Evolutionary conservation across 1,284 basidiomycete genomes (phyloP).

Genomic region (Ganoderma leucocontextum): DNA sequence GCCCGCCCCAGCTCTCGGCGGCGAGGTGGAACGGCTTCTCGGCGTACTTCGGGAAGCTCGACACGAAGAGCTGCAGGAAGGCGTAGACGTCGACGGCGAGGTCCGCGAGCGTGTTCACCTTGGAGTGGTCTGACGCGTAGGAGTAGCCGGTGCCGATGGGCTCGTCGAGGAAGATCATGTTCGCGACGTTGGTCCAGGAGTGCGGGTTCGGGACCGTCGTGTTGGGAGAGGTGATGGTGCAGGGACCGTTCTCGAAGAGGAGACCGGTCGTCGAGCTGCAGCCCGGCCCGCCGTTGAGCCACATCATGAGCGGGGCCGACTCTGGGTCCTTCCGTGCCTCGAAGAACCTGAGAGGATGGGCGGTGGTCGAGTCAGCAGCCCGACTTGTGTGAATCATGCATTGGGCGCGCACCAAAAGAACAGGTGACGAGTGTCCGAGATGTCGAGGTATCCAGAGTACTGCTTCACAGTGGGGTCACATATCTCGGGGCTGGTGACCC

Average conservation of each 20-base stretch:
- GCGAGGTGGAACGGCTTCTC: slow-evolving; percentile 74
- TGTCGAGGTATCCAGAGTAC: slow-evolving; percentile 91
- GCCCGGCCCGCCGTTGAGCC: slow-evolving; percentile 90
- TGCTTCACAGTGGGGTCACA: slow-evolving; percentile 89
- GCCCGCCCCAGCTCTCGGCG: slow-evolving; percentile 84
- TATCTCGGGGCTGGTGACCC: slow-evolving; percentile 75
- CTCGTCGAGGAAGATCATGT: slow-evolving; percentile 85
- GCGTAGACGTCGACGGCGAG: slow-evolving; percentile 89
- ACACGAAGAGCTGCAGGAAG: slow-evolving; percentile 89
- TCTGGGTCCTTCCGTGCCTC: slow-evolving; percentile 79
- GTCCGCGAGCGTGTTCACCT: slow-evolving; percentile 76
- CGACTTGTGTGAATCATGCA: background rate
- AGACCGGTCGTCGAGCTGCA: slow-evolving; percentile 80
- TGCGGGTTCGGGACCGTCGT: slow-evolving; percentile 71
- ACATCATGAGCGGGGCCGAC: slow-evolving; percentile 84
- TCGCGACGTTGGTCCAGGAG: slow-evolving; percentile 48
- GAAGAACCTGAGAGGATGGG: slow-evolving; percentile 70
- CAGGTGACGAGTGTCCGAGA: slow-evolving; percentile 85
- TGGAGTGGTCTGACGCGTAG: slow-evolving; percentile 76
- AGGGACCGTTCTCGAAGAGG: slow-evolving; percentile 91
- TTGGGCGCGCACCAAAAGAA: slow-evolving; percentile 78
- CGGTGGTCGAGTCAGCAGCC: background rate
- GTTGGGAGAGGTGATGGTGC: slow-evolving; percentile 72
- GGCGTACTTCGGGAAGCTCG: slow-evolving; percentile 74
- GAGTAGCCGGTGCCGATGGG: slow-evolving; percentile 92